These are phyloP conservation scores for Fraxinus dipetala DNA, from an alignment of 305 asterid genomes.

Conservation along the genomic window DNA sequence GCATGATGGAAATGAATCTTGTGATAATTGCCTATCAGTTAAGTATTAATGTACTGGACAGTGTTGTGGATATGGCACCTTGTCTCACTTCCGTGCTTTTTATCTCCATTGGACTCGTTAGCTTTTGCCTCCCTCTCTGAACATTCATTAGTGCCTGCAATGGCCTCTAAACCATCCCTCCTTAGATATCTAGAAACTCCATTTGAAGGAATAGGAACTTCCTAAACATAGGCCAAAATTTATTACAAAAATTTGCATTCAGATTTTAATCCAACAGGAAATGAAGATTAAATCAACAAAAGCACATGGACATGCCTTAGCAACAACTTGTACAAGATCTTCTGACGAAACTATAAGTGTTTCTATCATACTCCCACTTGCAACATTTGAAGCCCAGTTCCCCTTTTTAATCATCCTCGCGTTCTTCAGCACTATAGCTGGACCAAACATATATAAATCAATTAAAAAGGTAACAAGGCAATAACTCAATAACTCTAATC, in stretches of 20 bases:
- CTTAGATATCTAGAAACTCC: slow-evolving; percentile 36
- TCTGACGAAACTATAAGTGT: slow-evolving; percentile 62
- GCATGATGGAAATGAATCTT: not conserved
- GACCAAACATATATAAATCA: slow-evolving; percentile 23
- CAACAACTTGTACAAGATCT: slow-evolving; percentile 85
- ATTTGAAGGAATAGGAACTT: slow-evolving; percentile 48
- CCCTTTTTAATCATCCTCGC: slow-evolving; percentile 79
- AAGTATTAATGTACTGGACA: not conserved
- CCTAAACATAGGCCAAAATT: slow-evolving; percentile 40
- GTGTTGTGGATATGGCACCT: slow-evolving; percentile 32
- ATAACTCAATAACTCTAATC: not conserved
- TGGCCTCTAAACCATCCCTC: slow-evolving; percentile 33
- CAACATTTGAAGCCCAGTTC: slow-evolving; percentile 44
- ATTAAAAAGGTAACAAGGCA: not conserved
- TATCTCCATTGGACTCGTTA: slow-evolving; percentile 29
- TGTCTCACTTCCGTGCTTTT: slow-evolving; percentile 24
- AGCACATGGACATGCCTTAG: slow-evolving; percentile 52
- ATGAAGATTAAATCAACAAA: slow-evolving; percentile 7
- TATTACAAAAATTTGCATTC: not conserved
- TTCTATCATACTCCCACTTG: slow-evolving; percentile 53
- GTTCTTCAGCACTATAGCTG: slow-evolving; percentile 80
- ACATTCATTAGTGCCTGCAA: slow-evolving; percentile 33
- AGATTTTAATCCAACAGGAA: slow-evolving; percentile 6
- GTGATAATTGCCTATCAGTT: not conserved
- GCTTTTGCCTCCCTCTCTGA: slow-evolving; percentile 36